phyloP scores from a whole-genome alignment of 2,329 filamentous ascomycete genomes.

The Penicillium sp. region DNA sequence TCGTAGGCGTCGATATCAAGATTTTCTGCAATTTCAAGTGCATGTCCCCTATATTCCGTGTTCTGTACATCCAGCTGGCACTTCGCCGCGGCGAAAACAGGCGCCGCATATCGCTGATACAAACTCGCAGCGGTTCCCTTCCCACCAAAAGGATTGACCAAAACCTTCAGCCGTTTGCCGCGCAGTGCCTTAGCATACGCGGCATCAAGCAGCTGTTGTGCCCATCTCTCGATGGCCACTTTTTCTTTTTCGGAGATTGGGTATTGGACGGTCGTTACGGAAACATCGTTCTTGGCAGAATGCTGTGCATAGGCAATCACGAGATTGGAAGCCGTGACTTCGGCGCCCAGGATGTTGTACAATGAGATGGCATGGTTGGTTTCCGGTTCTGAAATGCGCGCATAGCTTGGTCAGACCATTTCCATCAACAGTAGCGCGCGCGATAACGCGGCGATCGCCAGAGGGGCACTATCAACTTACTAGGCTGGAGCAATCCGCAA shows the following conservation, averaged over 20 bases:
- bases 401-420: slow-evolving; percentile 2
- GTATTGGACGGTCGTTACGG: slow-evolving; percentile 61
- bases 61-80: slow-evolving; percentile 71
- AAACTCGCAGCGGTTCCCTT: slow-evolving; percentile 71
- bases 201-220: slow-evolving; percentile 60
- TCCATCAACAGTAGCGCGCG: slow-evolving; percentile 1
- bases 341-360: slow-evolving; percentile 82
- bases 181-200: slow-evolving; percentile 69
- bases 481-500: slow-evolving; percentile 53
- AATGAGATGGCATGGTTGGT: slow-evolving; percentile 64
- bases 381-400: slow-evolving; percentile 35
- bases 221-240: slow-evolving; percentile 58
- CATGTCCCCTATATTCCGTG: slow-evolving; percentile 73
- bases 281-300: slow-evolving; percentile 58
- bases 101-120: slow-evolving; percentile 73
- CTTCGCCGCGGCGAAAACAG: slow-evolving; percentile 76
- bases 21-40: slow-evolving; percentile 69
- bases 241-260: slow-evolving; percentile 53
- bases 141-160: slow-evolving; percentile 89
- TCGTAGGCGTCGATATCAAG: slow-evolving; percentile 79
- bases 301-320: slow-evolving; percentile 70
- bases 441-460: slow-evolving; percentile 10
- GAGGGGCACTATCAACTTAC: slow-evolving; percentile 35
- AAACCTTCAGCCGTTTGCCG: slow-evolving; percentile 75
- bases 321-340: slow-evolving; percentile 59